phyloP scores from a whole-genome alignment of 108 stramenopile species.

The Skeletonema costatum region DNA sequence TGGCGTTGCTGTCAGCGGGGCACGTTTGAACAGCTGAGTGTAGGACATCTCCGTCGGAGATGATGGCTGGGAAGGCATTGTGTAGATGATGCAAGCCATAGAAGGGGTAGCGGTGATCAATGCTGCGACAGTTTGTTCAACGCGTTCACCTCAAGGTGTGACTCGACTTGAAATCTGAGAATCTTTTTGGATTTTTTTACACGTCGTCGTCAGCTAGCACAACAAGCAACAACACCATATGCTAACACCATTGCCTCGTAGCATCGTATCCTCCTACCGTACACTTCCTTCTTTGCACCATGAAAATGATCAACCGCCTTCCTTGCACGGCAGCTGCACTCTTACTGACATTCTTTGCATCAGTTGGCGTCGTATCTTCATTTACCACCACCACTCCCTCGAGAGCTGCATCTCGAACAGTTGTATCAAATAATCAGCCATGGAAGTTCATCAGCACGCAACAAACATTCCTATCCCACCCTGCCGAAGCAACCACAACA shows the following conservation, averaged over 20 bases:
- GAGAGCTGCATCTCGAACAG: background rate
- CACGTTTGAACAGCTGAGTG: background rate
- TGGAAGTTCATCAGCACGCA: background rate
- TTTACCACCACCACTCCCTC: background rate
- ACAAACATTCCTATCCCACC: background rate
- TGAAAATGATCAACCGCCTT: background rate
- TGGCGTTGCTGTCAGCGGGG: background rate
- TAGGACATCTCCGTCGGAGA: conserved; percentile 11
- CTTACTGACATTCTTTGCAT: background rate
- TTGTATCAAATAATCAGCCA: background rate
- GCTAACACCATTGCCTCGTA: too few species aligned
- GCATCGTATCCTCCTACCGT: too few species aligned
- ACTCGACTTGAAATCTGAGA: too few species aligned
- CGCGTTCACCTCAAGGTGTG: too few species aligned
- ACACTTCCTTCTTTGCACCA: background rate
- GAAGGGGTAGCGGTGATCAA: too few species aligned
- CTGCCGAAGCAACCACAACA: conserved; percentile 15
- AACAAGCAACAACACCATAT: too few species aligned
- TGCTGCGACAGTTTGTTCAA: too few species aligned
- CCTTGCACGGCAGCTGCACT: background rate
- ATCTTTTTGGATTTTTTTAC: too few species aligned
- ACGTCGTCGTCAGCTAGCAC: too few species aligned
- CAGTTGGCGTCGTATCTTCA: background rate
- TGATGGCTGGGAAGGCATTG: background rate
- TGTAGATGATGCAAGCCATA: background rate